These are phyloP conservation scores for Ophiosphaerella herpotricha DNA, from an alignment of 2,329 filamentous ascomycete genomes.

Conservation along the genomic window DNA sequence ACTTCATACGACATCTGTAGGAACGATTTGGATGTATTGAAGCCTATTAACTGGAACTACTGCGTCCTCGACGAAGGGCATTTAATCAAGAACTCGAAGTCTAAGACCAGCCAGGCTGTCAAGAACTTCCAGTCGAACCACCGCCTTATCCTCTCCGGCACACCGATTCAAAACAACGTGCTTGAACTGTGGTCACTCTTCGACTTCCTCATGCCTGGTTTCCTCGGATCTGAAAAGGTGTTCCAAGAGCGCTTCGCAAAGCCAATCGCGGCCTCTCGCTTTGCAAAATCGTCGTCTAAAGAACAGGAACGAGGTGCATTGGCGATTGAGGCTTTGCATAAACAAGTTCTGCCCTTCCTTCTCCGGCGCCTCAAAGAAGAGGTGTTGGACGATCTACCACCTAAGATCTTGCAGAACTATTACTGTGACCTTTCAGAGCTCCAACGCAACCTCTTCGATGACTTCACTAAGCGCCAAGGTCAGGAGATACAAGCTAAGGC, in stretches of 20 bases:
- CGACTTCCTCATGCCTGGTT: conserved; percentile 98
- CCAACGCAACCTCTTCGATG: conserved; percentile 93
- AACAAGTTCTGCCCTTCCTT: conserved; percentile 95
- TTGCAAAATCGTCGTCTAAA: conserved; percentile 95
- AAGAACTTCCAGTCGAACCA: conserved; percentile 91
- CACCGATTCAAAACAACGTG: conserved; percentile 97
- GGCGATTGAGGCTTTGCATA: conserved; percentile 97
- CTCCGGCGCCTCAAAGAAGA: conserved; percentile 96
- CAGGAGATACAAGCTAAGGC: conserved; percentile 86
- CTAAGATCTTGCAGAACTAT: conserved; percentile 99
- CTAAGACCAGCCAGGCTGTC: conserved; percentile 91
- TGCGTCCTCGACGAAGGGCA: conserved; percentile 96
- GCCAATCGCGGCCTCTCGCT: conserved; percentile 90
- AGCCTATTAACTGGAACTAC: conserved; percentile 92
- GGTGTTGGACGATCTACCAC: conserved; percentile 91
- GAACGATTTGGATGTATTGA: conserved; percentile 87
- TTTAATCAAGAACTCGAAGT: conserved; percentile 97
- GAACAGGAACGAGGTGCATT: conserved; percentile 96
- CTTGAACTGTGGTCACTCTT: conserved; percentile 97
- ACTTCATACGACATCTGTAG: conserved; percentile 98
- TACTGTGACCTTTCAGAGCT: conserved; percentile 97
- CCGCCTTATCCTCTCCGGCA: conserved; percentile 92
- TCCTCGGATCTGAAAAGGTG: conserved; percentile 94
- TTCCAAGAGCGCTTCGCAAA: conserved; percentile 95
- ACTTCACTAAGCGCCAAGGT: conserved; percentile 92